phyloP scores from a whole-genome alignment of 2,329 filamentous ascomycete genomes.

The Alternaria sp. region DNA sequence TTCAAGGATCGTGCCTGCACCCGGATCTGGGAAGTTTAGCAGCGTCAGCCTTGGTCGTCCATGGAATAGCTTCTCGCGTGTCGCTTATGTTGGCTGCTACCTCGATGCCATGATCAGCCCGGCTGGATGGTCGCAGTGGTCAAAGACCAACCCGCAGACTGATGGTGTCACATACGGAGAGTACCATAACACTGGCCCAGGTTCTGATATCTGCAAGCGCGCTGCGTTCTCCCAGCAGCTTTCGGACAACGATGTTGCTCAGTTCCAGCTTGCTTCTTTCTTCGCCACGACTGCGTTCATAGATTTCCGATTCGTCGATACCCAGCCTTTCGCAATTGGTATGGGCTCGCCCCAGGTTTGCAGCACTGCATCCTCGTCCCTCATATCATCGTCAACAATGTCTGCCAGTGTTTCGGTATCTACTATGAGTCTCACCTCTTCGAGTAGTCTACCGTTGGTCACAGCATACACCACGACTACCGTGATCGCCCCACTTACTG shows the following conservation, averaged over 20 bases:
- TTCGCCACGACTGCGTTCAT: conserved; percentile 53
- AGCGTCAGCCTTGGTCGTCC: conserved; percentile 37
- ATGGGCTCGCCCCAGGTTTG: conserved; percentile 38
- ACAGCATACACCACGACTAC: conserved; percentile 28
- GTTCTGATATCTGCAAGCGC: conserved; percentile 38
- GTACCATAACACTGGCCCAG: conserved; percentile 49
- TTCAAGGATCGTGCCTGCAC: conserved; percentile 40
- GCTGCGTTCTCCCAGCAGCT: conserved; percentile 49
- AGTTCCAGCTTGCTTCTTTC: conserved; percentile 52
- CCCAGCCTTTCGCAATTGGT: conserved; percentile 47
- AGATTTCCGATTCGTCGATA: conserved; percentile 49
- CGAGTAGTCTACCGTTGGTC: conserved; percentile 12
- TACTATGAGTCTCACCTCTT: neutral
- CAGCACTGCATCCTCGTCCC: conserved; percentile 25
- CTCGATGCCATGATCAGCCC: conserved; percentile 28
- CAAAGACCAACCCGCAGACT: conserved; percentile 24
- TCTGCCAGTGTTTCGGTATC: neutral
- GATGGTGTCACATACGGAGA: conserved; percentile 34
- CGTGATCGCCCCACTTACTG: conserved; percentile 23
- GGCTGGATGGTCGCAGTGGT: conserved; percentile 29
- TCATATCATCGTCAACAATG: conserved; percentile 1
- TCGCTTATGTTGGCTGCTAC: conserved; percentile 26
- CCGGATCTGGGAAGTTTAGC: conserved; percentile 35
- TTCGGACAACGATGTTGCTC: conserved; percentile 42
- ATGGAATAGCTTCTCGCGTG: conserved; percentile 28